Evolutionary conservation across 2,329 filamentous ascomycete genomes (phyloP).

Genomic region (Botrytis hyacinthi): DNA sequence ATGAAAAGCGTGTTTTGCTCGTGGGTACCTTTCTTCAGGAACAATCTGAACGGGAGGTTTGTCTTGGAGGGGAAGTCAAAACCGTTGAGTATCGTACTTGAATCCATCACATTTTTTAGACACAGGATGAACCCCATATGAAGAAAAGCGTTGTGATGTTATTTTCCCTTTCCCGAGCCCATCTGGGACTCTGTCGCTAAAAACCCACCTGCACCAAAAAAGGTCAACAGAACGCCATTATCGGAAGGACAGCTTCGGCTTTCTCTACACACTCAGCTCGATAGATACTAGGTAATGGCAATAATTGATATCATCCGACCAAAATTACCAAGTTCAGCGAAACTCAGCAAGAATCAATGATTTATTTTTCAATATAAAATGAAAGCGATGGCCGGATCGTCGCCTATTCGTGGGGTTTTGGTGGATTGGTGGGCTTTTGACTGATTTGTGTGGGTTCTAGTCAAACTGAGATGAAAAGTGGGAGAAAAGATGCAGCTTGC

Average conservation of each 20-base stretch:
- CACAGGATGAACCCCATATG: slow-evolving; percentile 8
- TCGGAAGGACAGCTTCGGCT: slow-evolving; percentile 2
- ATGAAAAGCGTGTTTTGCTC: slow-evolving; percentile 21
- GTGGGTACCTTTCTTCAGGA: slow-evolving; percentile 16
- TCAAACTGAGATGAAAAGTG: slow-evolving; percentile 2
- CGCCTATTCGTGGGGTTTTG: slow-evolving; percentile 21
- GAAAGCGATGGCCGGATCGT: slow-evolving; percentile 17
- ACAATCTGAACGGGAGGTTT: slow-evolving; percentile 13
- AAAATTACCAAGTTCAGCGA: slow-evolving; percentile 5
- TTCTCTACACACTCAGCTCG: slow-evolving; percentile 15
- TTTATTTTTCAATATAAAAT: slow-evolving; percentile 8
- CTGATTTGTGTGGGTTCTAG: not conserved
- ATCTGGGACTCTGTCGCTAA: not conserved
- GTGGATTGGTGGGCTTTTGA: slow-evolving; percentile 7
- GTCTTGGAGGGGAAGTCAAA: slow-evolving; percentile 19
- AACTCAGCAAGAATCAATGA: slow-evolving; percentile 2
- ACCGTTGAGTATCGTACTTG: slow-evolving; percentile 18
- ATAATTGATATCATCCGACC: slow-evolving; percentile 7
- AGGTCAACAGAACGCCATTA: not conserved
- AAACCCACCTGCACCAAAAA: not conserved
- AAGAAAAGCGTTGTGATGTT: slow-evolving; percentile 3
- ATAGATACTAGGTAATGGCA: slow-evolving; percentile 1
- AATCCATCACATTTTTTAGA: slow-evolving; percentile 11
- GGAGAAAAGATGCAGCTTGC: not conserved
- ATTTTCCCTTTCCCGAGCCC: not conserved